Percentiles rank a stretch among this genome's conserved stretches.
phyloP scores from a whole-genome alignment of 2,329 filamentous ascomycete genomes.

The Lachnellula subtilissima region DNA sequence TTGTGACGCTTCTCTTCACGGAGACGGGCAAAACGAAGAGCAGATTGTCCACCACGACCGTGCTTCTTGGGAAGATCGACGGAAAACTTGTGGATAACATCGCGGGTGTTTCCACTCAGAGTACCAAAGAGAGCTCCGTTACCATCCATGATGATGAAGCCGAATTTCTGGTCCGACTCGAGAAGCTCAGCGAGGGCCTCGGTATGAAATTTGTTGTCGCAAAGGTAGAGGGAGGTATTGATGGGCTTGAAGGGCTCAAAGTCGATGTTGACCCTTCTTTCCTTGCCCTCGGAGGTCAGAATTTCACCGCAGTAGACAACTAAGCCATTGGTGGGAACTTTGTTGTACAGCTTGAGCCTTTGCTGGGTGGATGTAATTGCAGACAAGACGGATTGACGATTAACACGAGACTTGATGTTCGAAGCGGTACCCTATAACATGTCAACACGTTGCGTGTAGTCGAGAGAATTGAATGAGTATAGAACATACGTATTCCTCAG shows the following conservation, averaged over 20 bases:
- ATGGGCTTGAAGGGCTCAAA: conserved; percentile 99
- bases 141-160: conserved; percentile 99
- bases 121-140: conserved; percentile 97
- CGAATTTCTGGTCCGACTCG: conserved; percentile 98
- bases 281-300: conserved; percentile 95
- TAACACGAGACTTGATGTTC: conserved; percentile 99
- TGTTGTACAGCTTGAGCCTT: conserved; percentile 97
- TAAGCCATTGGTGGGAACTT: conserved; percentile 94
- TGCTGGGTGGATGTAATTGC: conserved; percentile 99
- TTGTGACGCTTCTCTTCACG: conserved; percentile 99
- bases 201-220: conserved; percentile 99
- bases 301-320: conserved; percentile 99
- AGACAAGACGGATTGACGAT: conserved; percentile 93
- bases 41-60: conserved; percentile 99
- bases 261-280: conserved; percentile 99
- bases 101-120: conserved; percentile 92
- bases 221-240: conserved; percentile 98
- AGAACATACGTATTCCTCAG: conserved; percentile 93
- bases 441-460: conserved; percentile 13
- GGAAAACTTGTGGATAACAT: conserved; percentile 95
- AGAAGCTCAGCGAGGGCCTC: conserved; percentile 95
- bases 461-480: not conserved
- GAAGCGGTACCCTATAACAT: conserved; percentile 78
- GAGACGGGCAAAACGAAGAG: conserved; percentile 97
- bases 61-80: conserved; percentile 99